Percentiles rank a stretch among this genome's conserved stretches.
Evolutionary conservation across 2,329 filamentous ascomycete species (phyloP).

Genomic region (Alternaria tenuissima): DNA sequence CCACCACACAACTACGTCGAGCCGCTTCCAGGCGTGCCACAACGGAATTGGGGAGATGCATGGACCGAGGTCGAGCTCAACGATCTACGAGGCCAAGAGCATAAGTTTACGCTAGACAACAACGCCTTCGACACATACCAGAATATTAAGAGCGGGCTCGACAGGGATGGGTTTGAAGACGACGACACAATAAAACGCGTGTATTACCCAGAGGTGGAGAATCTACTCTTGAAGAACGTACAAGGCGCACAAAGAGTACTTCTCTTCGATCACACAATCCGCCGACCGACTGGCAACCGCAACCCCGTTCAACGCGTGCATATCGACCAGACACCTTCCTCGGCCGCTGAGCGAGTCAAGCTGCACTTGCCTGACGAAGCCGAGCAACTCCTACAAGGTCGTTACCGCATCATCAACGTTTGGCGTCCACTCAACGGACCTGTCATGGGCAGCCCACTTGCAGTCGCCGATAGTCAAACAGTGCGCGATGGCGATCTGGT

Average conservation of each 20-base stretch:
- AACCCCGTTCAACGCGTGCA: slow-evolving; percentile 77
- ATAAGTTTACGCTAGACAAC: slow-evolving; percentile 71
- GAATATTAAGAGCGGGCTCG: slow-evolving; percentile 64
- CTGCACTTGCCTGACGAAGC: slow-evolving; percentile 74
- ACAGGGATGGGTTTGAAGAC: slow-evolving; percentile 67
- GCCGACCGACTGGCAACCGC: slow-evolving; percentile 70
- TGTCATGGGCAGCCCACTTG: slow-evolving; percentile 65
- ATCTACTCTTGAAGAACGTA: slow-evolving; percentile 71
- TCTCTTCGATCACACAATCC: slow-evolving; percentile 89
- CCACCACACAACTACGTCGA: slow-evolving; percentile 65
- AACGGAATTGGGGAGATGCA: slow-evolving; percentile 68
- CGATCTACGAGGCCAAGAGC: slow-evolving; percentile 78
- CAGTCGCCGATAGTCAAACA: slow-evolving; percentile 63
- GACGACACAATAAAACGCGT: slow-evolving; percentile 72
- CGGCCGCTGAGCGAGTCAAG: slow-evolving; percentile 72
- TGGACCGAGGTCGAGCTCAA: slow-evolving; percentile 66
- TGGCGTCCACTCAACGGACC: slow-evolving; percentile 73
- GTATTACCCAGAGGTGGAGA: slow-evolving; percentile 88
- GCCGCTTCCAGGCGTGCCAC: slow-evolving; percentile 66
- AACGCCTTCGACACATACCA: slow-evolving; percentile 77
- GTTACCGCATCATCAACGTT: slow-evolving; percentile 87
- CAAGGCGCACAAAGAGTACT: slow-evolving; percentile 72
- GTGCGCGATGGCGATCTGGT: slow-evolving; percentile 71
- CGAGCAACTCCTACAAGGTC: slow-evolving; percentile 68
- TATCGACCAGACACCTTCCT: slow-evolving; percentile 79